Evolutionary conservation across 2,329 filamentous ascomycete genomes (phyloP), one percentile per base, ranked within the genome.

Genomic region (Sarocladium strictum): DNA sequence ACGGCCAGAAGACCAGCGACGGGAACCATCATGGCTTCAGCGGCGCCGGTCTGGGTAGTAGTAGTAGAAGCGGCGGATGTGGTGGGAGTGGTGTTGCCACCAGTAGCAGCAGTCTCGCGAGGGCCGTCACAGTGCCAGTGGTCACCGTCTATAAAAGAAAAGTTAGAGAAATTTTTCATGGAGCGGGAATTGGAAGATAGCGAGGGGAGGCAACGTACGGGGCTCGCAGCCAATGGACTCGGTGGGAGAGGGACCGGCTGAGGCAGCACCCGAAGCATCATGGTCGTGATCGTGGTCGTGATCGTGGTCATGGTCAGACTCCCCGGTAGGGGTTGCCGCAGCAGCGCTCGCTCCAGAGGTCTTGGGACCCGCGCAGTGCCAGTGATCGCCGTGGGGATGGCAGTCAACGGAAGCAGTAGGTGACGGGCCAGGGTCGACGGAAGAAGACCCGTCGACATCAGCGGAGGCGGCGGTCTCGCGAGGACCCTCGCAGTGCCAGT

Each of bases 321-420:
- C 33, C 23, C 33, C 11, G 15, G 43, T 35, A 17, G 43, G 21
- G n/a, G 29, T 47, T 26, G 41, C n/a, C 21, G 47, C 50, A 51
- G 43, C 27, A 38, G 53, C 33, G n/a, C 35, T 38, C 12, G 35
- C 35, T 38, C 51, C 54, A 26, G 54, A 53, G 26, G 53, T 49
- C 33, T 47, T 32, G 32, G 56, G 40, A 17, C 53, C 58, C 35
- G 59, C 60, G 49, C 60, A 61, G 57, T 59, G 62, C 68, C 70
- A 73, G 60, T 73, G 69, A 57, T 73, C 70, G 19, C 64, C 66
- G 55, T 72, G 68, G 17, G 68, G 58, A 45, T 66, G 60, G 55
- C 68, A 71, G 27, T 62, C 63, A 21, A 62, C 55, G 3, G 63
- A 67, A 19, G 71, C 63, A 54, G 66, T 68, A 23, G 67, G 64